Evolutionary conservation across 2,329 filamentous ascomycete genomes (phyloP).

Genomic region (Amylocarpus encephaloides): DNA sequence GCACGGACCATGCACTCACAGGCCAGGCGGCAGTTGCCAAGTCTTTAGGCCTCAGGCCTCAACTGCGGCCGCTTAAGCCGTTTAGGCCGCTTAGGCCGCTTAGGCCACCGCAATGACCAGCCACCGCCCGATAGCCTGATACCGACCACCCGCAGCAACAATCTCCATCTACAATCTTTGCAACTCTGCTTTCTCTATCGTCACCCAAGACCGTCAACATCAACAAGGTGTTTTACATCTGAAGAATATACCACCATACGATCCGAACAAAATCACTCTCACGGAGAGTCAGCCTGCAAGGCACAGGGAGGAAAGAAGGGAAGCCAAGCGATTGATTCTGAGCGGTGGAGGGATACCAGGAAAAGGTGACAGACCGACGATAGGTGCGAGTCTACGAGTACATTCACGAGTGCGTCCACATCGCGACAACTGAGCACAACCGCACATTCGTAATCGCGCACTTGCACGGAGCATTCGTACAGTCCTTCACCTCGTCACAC

Average conservation of each 20-base stretch:
- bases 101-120: constrained; percentile 1
- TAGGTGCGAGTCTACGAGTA: neutral
- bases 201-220: neutral
- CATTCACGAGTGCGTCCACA: neutral
- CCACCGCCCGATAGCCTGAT: constrained; percentile 5
- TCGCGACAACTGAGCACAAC: neutral
- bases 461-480: neutral
- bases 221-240: neutral
- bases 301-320: neutral
- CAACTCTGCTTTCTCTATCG: neutral
- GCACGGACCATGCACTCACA: no score
- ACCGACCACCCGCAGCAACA: neutral
- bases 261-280: neutral
- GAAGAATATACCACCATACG: neutral
- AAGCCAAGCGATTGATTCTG: neutral
- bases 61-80: no score
- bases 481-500: constrained; percentile 3
- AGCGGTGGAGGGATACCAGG: constrained; percentile 4
- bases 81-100: no score
- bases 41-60: no score
- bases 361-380: constrained; percentile 1
- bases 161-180: neutral
- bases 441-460: neutral
- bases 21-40: no score
- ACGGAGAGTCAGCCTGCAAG: neutral